Base-by-base conservation (phyloP, 306 rosid genomes). In the Biancaea sappan region DNA sequence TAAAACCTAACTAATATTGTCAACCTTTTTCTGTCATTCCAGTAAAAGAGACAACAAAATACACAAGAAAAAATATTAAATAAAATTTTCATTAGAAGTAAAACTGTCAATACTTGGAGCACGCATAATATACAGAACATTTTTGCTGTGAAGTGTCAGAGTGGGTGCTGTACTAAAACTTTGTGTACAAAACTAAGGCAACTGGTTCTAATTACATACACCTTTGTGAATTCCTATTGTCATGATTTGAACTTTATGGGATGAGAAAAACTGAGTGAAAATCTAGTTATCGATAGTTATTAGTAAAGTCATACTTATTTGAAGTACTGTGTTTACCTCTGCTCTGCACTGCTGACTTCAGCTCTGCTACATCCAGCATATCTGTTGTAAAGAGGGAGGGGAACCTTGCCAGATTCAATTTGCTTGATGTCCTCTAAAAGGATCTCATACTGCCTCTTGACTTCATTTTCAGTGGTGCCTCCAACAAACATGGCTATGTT, bases 381-480 rank as follows among this genome's bases (percentile, higher is more conserved):
- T 75, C 59, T 75, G 75, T 26, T 26, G 63, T 86, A 86, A 24
- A 21, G 76, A 40, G 87, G 87, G 22, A 71, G 50, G 19, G 90
- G 84, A 70, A 86, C 80, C 61, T 81, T 78, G 43, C 85, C 90
- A 3, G 88, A 80, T 46, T 86, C 90, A 41, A 83, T 86, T 72
- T 78, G 40, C 34, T 78, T 47, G 64, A 86, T 83, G 69, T 86
- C 90, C 26, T 79, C 78, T 25, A 43, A 29, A 61, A 86, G 82
- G 73, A 83, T 78, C 76, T 86, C 75, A 52, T 86, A 86, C 52
- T 68, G 88, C 78, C 69, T 83, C 84, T 83, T 80, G 12, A 86
- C 87, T 71, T 86, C 90, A 67, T 72, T 81, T 76, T 66, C 82
- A 58, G 83, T 83, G 48, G 77, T 78, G 44, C 70, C 84, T 51